A percentile compares a stretch with the other conserved stretches of the same genome.
Conservation (phyloP, 2,329 filamentous ascomycete genomes). For the Colletotrichum australisinense region DNA sequence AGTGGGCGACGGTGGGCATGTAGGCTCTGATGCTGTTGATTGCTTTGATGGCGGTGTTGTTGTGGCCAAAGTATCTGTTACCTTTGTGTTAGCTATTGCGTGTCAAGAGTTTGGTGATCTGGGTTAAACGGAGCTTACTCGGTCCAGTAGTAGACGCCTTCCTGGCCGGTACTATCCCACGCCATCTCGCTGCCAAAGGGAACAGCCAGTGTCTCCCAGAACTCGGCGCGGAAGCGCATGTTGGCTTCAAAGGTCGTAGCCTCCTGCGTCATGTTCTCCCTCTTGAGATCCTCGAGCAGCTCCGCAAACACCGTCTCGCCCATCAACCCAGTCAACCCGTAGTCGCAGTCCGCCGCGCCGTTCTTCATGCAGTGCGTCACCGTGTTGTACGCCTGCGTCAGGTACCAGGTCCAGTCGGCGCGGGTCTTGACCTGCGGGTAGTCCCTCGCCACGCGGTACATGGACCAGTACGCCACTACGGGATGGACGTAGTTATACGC, state of each 20-base stretch:
- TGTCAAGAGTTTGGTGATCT: not conserved
- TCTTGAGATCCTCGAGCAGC: constrained; percentile 61
- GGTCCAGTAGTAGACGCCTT: constrained; percentile 70
- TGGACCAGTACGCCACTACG: constrained; percentile 64
- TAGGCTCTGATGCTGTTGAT: constrained; percentile 66
- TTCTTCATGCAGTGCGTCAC: constrained; percentile 51
- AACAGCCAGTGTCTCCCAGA: constrained; percentile 62
- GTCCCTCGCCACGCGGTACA: constrained; percentile 65
- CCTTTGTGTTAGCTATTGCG: not conserved
- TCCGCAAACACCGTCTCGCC: constrained; percentile 69
- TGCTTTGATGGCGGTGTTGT: constrained; percentile 57
- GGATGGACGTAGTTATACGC: constrained; percentile 72
- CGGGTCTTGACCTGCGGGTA: constrained; percentile 53
- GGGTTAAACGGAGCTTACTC: constrained; percentile 46
- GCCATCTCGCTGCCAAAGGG: constrained; percentile 72
- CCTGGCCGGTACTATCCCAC: constrained; percentile 72
- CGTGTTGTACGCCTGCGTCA: constrained; percentile 64
- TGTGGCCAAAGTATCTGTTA: constrained; percentile 59
- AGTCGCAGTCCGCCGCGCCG: constrained; percentile 49
- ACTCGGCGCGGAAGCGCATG: constrained; percentile 61
- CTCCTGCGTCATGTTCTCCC: constrained; percentile 52
- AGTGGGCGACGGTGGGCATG: constrained; percentile 68
- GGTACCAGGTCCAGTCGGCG: constrained; percentile 62
- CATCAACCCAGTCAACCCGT: constrained; percentile 64
- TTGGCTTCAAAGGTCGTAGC: constrained; percentile 48